Percentiles rank a stretch among this genome's conserved stretches.
Conservation (phyloP, 1,139 yeast species). For the Candida tropicalis region DNA sequence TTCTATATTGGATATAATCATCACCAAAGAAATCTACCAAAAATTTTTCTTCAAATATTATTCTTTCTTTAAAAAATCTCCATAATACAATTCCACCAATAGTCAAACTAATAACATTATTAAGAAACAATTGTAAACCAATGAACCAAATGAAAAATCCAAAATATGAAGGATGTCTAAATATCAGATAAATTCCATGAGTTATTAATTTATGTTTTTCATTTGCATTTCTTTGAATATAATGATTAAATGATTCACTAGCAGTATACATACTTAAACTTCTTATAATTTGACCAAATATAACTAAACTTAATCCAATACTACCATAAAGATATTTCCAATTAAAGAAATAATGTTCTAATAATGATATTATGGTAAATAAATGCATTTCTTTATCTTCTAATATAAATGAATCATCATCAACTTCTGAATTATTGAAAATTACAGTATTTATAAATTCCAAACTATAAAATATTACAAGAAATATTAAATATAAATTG, state of each 20-base stretch:
- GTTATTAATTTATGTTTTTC: constrained; percentile 68
- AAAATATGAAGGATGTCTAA: constrained; percentile 88
- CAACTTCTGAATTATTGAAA: constrained; percentile 67
- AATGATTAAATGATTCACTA: constrained; percentile 83
- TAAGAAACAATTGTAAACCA: constrained; percentile 74
- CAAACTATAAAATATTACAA: constrained; percentile 71
- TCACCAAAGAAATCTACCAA: constrained; percentile 70
- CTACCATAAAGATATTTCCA: constrained; percentile 2
- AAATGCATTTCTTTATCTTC: constrained; percentile 69
- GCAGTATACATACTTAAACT: constrained; percentile 87
- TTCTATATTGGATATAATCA: constrained; percentile 57
- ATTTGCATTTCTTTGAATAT: constrained; percentile 57
- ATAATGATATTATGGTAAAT: constrained; percentile 52
- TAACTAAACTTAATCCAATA: constrained; percentile 50
- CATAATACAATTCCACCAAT: constrained; percentile 47
- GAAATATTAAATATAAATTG: constrained; percentile 49
- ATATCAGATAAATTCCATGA: constrained; percentile 63
- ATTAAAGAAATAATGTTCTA: constrained; percentile 23
- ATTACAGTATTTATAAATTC: constrained; percentile 81
- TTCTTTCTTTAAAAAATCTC: constrained; percentile 69
- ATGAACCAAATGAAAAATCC: constrained; percentile 96
- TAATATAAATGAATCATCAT: constrained; percentile 75
- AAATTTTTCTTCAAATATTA: constrained; percentile 67
- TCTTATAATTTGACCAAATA: constrained; percentile 68
- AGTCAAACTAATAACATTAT: constrained; percentile 44